phyloP scores from a whole-genome alignment of 495 filamentous ascomycete genomes.

The Articulospora tetracladia region DNA sequence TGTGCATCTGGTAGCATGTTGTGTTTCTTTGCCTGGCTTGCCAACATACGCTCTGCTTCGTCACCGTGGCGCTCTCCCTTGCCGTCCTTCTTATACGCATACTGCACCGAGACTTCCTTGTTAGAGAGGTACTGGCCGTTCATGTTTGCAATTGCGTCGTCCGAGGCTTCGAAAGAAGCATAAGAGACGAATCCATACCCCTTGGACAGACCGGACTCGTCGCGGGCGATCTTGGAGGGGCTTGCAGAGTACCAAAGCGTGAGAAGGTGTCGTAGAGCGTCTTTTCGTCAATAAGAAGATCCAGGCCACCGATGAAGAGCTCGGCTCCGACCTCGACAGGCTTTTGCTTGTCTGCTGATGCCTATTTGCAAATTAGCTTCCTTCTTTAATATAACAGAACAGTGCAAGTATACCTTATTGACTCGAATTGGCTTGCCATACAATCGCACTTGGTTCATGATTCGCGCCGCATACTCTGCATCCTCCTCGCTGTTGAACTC shows the following conservation, averaged over 20 bases:
- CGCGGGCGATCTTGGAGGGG: conserved; percentile 91
- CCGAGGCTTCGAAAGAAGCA: conserved; percentile 89
- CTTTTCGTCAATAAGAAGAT: conserved; percentile 93
- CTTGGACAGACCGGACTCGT: conserved; percentile 87
- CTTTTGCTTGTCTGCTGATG: conserved; percentile 94
- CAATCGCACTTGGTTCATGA: conserved; percentile 93
- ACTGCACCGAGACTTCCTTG: conserved; percentile 92
- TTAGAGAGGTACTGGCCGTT: conserved; percentile 97
- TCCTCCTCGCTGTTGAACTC: conserved; percentile 96
- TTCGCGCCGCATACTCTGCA: conserved; percentile 93
- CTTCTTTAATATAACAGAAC: neutral
- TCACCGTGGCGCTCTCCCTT: conserved; percentile 97
- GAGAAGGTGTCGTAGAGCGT: conserved; percentile 96
- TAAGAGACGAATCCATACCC: conserved; percentile 97
- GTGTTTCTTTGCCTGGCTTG: conserved; percentile 88
- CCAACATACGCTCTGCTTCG: conserved; percentile 87
- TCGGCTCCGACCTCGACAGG: conserved; percentile 94
- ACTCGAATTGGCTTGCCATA: conserved; percentile 95
- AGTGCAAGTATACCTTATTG: conserved; percentile 72
- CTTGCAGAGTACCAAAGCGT: conserved; percentile 82
- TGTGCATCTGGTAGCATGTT: conserved; percentile 75
- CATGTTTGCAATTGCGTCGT: conserved; percentile 89
- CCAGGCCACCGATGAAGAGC: conserved; percentile 94
- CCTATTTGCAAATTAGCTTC: conserved; percentile 29
- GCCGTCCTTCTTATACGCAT: conserved; percentile 99